Evolutionary conservation across 768 basidiomycete genomes (phyloP).

Genomic region (Podaxis sp.): DNA sequence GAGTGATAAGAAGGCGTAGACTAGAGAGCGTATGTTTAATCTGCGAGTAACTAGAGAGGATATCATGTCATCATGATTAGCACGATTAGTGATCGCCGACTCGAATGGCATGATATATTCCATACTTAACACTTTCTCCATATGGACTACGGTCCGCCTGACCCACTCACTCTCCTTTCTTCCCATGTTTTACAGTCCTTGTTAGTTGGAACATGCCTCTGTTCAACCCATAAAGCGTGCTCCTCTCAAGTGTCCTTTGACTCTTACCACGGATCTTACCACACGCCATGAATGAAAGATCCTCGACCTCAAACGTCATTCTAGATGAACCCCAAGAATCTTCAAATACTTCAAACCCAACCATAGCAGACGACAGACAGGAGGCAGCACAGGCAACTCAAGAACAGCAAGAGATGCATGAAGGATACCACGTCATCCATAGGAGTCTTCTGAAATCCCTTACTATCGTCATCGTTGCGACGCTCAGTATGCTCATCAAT

Average conservation of each 20-base stretch:
- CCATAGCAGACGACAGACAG: not conserved
- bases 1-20: not conserved
- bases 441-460: not conserved
- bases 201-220: not conserved
- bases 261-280: not conserved
- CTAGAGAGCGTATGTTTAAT: not conserved
- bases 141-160: not conserved
- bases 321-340: not conserved
- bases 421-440: not conserved
- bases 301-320: not conserved
- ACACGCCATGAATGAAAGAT: not conserved
- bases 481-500: slow-evolving; percentile 26
- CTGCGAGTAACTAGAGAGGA: not conserved
- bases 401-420: not conserved
- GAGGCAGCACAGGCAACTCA: not conserved
- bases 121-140: not conserved
- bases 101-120: not conserved
- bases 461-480: not conserved
- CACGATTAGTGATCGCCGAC: not conserved
- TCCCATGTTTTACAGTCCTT: not conserved
- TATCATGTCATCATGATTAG: not conserved
- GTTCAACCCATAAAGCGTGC: not conserved
- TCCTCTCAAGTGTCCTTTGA: not conserved
- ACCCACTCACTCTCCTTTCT: not conserved
- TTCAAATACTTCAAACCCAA: not conserved